A percentile compares a stretch with the other conserved stretches of the same genome.
These are phyloP conservation scores for Phytophthora melonis DNA, from an alignment of 352 stramenopile genomes.

Conservation along the genomic window DNA sequence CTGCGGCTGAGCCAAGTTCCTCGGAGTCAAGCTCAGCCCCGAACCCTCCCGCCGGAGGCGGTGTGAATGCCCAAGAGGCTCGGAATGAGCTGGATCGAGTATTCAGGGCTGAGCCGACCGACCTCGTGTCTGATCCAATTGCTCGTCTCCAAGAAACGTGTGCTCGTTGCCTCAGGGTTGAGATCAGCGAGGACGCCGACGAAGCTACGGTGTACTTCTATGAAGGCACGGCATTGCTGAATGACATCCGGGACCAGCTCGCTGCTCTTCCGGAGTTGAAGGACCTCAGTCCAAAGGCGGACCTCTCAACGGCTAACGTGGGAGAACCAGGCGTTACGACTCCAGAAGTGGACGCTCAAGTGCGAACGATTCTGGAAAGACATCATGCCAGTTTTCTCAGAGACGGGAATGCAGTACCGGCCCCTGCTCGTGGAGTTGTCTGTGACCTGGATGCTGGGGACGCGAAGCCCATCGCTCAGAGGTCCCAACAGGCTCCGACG, in stretches of 20 bases:
- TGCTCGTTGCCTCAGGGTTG: not conserved
- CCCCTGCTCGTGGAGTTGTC: not conserved
- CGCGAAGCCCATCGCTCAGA: not conserved
- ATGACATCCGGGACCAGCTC: conserved; percentile 1
- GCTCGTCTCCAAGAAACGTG: not conserved
- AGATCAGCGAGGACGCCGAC: not conserved
- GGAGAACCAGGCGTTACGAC: not conserved
- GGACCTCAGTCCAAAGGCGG: conserved; percentile 2
- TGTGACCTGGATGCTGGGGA: not conserved
- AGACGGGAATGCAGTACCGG: not conserved
- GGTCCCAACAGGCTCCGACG: not conserved
- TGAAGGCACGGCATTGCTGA: conserved; percentile 12
- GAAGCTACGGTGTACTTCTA: conserved; percentile 6
- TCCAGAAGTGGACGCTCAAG: not conserved
- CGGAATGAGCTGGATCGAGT: not conserved
- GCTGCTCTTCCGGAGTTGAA: conserved; percentile 1
- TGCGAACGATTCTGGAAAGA: not conserved
- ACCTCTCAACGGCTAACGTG: no score
- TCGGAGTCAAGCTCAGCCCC: no score
- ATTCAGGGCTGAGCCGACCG: not conserved
- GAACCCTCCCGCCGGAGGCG: no score
- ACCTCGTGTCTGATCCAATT: no score
- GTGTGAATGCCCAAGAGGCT: not conserved
- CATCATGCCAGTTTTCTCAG: not conserved
- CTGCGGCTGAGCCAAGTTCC: no score